These are phyloP conservation scores for Rubia tinctorum DNA, from an alignment of 305 asterid genomes.

Conservation along the genomic window DNA sequence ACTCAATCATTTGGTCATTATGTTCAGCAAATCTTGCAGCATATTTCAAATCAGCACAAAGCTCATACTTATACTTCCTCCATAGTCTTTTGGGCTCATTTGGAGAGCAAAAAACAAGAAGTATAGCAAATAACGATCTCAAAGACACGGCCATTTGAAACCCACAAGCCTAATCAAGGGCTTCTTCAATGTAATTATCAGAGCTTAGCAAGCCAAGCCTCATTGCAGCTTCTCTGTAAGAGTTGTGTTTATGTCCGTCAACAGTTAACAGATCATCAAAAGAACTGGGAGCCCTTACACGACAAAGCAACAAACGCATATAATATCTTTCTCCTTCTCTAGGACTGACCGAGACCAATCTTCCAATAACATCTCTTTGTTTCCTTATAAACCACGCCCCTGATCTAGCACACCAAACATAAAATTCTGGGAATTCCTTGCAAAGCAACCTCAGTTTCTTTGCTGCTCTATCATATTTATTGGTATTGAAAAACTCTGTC, in stretches of 20 bases:
- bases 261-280: not conserved
- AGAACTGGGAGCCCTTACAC: not conserved
- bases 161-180: not conserved
- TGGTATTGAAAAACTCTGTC: not conserved
- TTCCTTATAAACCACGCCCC: not conserved
- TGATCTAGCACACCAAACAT: not conserved
- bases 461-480: not conserved
- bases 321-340: constrained; percentile 8
- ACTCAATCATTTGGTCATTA: not conserved
- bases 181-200: not conserved
- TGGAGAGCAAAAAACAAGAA: not conserved
- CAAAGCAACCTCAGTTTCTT: not conserved
- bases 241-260: not conserved
- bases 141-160: not conserved
- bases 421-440: not conserved
- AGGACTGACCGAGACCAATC: not conserved
- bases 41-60: not conserved
- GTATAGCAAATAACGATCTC: not conserved
- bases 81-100: not conserved
- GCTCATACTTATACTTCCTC: not conserved
- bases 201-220: not conserved
- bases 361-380: not conserved
- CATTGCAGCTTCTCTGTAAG: constrained; percentile 1
- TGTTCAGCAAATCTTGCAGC: too few species aligned
- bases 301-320: not conserved